phyloP scores from a whole-genome alignment of 371 early-diverging fungal genomes.

The Umbelopsis sp. region DNA sequence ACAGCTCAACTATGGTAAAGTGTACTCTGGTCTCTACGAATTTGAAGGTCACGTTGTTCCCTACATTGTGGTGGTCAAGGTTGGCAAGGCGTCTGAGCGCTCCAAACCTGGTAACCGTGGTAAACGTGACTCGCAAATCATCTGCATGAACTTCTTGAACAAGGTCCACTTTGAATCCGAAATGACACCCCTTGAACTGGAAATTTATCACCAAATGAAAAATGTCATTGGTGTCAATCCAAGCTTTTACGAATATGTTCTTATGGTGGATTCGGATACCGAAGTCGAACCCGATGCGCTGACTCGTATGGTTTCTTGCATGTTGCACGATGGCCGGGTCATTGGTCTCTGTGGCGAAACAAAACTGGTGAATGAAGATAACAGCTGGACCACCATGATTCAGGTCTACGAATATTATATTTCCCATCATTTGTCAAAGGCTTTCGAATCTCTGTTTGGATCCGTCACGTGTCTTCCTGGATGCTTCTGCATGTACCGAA shows the following conservation, averaged over 20 bases:
- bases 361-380: conserved; percentile 84
- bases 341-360: conserved; percentile 96
- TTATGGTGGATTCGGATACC: conserved; percentile 98
- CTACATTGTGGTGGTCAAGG: conserved; percentile 94
- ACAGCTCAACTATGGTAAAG: conserved; percentile 96
- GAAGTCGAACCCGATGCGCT: conserved; percentile 85
- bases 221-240: conserved; percentile 91
- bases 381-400: conserved; percentile 95
- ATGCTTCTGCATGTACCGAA: conserved; percentile 95
- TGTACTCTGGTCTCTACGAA: conserved; percentile 97
- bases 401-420: conserved; percentile 99
- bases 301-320: conserved; percentile 82
- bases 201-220: conserved; percentile 92
- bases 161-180: conserved; percentile 93
- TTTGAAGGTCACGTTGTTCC: conserved; percentile 89
- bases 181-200: conserved; percentile 92
- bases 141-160: conserved; percentile 98
- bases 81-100: conserved; percentile 81
- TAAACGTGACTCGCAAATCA: conserved; percentile 99
- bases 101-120: conserved; percentile 97
- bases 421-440: conserved; percentile 97
- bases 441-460: conserved; percentile 99
- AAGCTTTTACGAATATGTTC: conserved; percentile 86
- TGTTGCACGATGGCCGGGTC: conserved; percentile 88
- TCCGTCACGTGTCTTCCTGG: conserved; percentile 96